Percentiles rank a stretch among this genome's conserved stretches.
Evolutionary conservation across 495 filamentous ascomycete genomes (phyloP).

Genomic region (Penicillium herquei): DNA sequence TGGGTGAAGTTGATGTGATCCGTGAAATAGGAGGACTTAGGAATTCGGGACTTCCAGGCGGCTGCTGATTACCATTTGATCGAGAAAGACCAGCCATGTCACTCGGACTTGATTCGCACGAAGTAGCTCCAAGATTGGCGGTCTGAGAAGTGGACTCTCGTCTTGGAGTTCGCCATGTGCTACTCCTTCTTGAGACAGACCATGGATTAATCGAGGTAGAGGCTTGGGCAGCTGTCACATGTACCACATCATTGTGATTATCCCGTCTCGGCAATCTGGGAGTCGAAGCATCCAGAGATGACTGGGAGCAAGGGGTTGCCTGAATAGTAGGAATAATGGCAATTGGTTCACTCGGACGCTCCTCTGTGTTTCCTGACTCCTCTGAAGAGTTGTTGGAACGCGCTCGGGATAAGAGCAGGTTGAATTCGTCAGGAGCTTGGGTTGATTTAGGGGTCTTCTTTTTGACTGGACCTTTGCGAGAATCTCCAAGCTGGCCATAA

Average conservation of each 20-base stretch:
- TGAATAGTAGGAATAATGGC: background rate
- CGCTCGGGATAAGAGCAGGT: conserved; percentile 26
- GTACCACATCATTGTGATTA: too few species aligned
- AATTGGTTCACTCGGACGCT: background rate
- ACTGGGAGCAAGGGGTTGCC: background rate
- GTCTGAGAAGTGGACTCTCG: background rate
- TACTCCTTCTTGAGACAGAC: conserved; percentile 31
- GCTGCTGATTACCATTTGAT: background rate
- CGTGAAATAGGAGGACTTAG: conserved; percentile 9
- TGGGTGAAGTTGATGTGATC: conserved; percentile 11
- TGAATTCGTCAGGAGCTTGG: conserved; percentile 10
- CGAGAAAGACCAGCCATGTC: background rate
- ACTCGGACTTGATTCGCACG: background rate
- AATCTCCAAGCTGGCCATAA: conserved; percentile 48
- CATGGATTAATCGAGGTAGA: conserved; percentile 22
- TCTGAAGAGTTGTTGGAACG: background rate
- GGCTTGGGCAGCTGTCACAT: background rate
- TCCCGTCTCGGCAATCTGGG: too few species aligned
- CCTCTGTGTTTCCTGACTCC: background rate
- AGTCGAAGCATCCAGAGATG: too few species aligned
- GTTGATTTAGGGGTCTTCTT: background rate
- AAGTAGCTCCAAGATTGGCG: background rate
- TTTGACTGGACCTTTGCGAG: background rate
- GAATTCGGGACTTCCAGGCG: conserved; percentile 3
- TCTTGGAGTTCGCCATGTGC: conserved; percentile 15